Conservation (phyloP, 164 flowering plant species). For the Sedum album region DNA sequence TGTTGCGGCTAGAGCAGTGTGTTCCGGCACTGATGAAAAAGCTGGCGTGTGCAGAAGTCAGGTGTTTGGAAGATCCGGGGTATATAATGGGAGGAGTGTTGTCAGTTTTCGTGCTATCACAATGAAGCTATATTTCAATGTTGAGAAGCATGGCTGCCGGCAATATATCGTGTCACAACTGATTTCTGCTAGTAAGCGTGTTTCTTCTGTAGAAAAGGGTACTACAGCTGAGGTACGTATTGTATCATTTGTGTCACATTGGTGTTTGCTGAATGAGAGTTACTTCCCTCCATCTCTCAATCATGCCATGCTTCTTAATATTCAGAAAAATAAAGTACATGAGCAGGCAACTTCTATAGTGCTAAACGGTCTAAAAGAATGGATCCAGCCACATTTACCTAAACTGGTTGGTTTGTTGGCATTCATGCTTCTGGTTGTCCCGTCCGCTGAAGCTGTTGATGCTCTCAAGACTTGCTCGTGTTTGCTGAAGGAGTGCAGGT, state of each 20-base stretch:
- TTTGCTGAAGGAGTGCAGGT: slow-evolving; percentile 81
- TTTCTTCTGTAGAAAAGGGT: slow-evolving; percentile 7
- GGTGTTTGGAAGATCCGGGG: background rate
- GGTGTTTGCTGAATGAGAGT: background rate
- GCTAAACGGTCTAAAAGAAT: slow-evolving; percentile 21
- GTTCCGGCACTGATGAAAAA: background rate
- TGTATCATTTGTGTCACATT: background rate
- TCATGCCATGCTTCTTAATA: background rate
- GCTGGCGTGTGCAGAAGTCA: background rate
- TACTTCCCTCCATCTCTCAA: background rate
- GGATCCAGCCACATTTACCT: slow-evolving; percentile 28
- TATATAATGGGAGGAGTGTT: slow-evolving; percentile 10
- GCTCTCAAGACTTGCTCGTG: slow-evolving; percentile 83
- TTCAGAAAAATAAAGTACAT: slow-evolving; percentile 22
- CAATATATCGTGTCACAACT: slow-evolving; percentile 11
- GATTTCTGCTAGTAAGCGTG: slow-evolving; percentile 10
- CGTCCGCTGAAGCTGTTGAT: slow-evolving; percentile 67
- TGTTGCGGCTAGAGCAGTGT: background rate
- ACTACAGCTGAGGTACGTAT: background rate
- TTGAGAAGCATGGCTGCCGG: slow-evolving; percentile 12
- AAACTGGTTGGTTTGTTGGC: slow-evolving; percentile 37
- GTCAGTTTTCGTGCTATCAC: slow-evolving; percentile 13
- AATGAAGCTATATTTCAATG: slow-evolving; percentile 16
- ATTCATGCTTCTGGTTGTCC: slow-evolving; percentile 36
- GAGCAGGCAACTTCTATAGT: slow-evolving; percentile 8